Percentiles rank a stretch among this genome's conserved stretches.
Conservation (phyloP, 306 rosid genomes). For the Sphenostylis stenocarpa region DNA sequence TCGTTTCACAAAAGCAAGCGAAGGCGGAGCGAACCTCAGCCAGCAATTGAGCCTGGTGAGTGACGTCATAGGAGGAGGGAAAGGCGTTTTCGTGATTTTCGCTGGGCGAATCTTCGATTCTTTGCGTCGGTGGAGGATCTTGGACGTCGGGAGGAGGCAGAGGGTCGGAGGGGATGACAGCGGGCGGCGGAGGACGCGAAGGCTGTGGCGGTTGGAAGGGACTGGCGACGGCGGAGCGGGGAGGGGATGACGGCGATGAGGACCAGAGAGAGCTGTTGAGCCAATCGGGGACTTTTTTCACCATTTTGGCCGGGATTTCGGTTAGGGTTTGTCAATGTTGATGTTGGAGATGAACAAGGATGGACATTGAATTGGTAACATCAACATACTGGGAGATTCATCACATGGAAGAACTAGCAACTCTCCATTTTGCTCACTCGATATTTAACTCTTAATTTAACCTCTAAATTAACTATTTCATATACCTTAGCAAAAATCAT, state of each 20-base stretch:
- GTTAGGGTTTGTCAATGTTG: constrained; percentile 28
- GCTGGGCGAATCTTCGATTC: constrained; percentile 38
- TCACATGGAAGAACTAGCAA: not conserved
- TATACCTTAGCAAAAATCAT: not conserved
- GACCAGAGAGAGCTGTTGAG: constrained; percentile 97
- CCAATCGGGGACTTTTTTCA: constrained; percentile 93
- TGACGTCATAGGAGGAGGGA: constrained; percentile 57
- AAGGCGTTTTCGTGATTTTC: constrained; percentile 28
- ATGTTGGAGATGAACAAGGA: not conserved
- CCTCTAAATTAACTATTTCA: not conserved
- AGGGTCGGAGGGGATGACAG: constrained; percentile 42
- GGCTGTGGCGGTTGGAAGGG: not conserved
- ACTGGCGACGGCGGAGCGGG: constrained; percentile 23
- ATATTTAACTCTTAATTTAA: not conserved
- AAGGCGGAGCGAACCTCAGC: constrained; percentile 54
- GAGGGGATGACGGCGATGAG: constrained; percentile 40
- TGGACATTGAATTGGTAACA: not conserved
- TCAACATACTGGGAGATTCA: not conserved
- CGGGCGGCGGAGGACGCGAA: not conserved
- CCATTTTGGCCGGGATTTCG: constrained; percentile 41
- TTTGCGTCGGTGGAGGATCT: constrained; percentile 49
- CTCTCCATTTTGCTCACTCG: not conserved
- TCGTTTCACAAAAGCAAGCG: not conserved
- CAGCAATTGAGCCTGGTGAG: constrained; percentile 84
- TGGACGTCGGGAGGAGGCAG: constrained; percentile 41